A percentile compares a stretch with the other conserved stretches of the same genome.
These are phyloP conservation scores for Yarrowia divulgata DNA, from an alignment of 805 yeast genomes.

Conservation along the genomic window DNA sequence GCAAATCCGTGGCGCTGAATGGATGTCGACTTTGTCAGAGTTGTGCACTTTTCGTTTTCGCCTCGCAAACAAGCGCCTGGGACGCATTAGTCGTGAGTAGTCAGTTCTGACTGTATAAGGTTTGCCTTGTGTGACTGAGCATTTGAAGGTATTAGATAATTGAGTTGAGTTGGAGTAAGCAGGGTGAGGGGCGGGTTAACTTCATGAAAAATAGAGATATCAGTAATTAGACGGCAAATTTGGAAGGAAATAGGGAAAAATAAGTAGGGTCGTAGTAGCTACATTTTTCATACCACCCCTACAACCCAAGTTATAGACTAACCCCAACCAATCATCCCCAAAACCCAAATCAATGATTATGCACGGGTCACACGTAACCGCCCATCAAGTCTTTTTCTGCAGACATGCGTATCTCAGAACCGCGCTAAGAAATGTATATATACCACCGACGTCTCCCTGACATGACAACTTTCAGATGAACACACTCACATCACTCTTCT, in stretches of 20 bases:
- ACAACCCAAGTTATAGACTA: neutral
- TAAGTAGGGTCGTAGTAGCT: neutral
- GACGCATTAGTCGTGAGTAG: constrained; percentile 7
- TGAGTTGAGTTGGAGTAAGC: neutral
- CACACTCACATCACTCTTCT: constrained; percentile 23
- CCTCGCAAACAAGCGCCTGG: no score
- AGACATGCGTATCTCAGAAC: neutral
- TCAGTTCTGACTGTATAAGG: constrained; percentile 16
- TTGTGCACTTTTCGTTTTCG: neutral
- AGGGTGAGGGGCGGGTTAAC: no score
- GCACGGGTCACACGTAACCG: constrained; percentile 1
- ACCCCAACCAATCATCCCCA: neutral
- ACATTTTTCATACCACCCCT: neutral
- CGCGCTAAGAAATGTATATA: constrained; percentile 7
- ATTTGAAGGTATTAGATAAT: constrained; percentile 24
- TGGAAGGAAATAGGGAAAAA: neutral
- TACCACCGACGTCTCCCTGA: neutral
- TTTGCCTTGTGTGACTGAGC: constrained; percentile 23
- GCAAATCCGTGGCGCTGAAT: neutral
- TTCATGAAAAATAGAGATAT: neutral
- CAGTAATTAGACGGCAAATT: neutral
- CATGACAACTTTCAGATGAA: neutral
- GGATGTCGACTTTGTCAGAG: neutral
- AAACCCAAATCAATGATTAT: constrained; percentile 13
- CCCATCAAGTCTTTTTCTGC: neutral